Conservation (phyloP, 192 early-diverging fungal species). For the Backusella westeae region DNA sequence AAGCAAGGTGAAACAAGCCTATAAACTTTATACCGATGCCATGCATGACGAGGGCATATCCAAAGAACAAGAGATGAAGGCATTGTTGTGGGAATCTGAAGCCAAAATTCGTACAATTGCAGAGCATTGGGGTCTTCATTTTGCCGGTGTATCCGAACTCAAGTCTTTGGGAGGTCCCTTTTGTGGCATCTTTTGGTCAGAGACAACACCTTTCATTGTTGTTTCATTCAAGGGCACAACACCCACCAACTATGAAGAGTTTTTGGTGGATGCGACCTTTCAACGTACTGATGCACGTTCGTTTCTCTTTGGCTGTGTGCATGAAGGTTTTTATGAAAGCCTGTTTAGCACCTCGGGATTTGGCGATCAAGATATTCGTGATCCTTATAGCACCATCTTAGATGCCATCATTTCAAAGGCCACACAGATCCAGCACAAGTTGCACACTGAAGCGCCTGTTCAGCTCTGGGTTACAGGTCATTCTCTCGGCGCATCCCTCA, state of each 20-base stretch:
- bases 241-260: constrained; percentile 44
- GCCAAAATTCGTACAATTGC: constrained; percentile 27
- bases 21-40: neutral
- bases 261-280: constrained; percentile 40
- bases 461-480: constrained; percentile 54
- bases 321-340: constrained; percentile 51
- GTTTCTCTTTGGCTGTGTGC: constrained; percentile 48
- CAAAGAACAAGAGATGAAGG: constrained; percentile 16
- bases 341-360: constrained; percentile 37
- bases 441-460: constrained; percentile 27
- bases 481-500: constrained; percentile 47
- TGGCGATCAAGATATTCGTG: constrained; percentile 17
- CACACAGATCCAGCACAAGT: constrained; percentile 17
- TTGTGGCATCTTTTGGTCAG: constrained; percentile 46
- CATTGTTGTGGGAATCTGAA: constrained; percentile 35
- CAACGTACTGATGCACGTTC: constrained; percentile 45
- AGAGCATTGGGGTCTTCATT: constrained; percentile 34
- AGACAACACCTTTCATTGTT: constrained; percentile 40
- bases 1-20: constrained; percentile 36
- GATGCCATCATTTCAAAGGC: constrained; percentile 31
- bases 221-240: constrained; percentile 49
- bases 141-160: constrained; percentile 46
- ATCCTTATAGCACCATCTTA: constrained; percentile 42
- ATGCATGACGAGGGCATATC: neutral
- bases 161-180: constrained; percentile 48